These are phyloP conservation scores for Monilinia fructigena DNA, from an alignment of 2,329 filamentous ascomycete genomes.

Conservation along the genomic window DNA sequence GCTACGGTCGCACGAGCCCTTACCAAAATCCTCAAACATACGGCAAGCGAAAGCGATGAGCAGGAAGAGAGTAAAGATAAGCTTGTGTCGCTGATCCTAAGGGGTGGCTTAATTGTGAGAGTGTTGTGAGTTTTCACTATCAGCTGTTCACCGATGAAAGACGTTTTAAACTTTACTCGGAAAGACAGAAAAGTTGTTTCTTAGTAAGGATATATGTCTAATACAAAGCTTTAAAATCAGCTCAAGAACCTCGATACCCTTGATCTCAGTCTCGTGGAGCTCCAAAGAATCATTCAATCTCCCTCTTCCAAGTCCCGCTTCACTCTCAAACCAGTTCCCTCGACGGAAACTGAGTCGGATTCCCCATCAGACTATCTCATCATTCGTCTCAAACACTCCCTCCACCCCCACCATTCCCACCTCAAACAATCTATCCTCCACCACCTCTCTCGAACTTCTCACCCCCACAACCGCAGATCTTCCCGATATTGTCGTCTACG, in stretches of 20 bases:
- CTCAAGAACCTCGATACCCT: conserved; percentile 34
- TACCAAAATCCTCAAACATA: conserved; percentile 45
- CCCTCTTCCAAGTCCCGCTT: conserved; percentile 43
- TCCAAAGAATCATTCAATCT: conserved; percentile 42
- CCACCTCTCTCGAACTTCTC: conserved; percentile 38
- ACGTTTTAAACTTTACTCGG: not conserved
- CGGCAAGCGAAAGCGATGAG: conserved; percentile 41
- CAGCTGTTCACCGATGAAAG: not conserved
- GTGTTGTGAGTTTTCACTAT: conserved; percentile 41
- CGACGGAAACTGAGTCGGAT: conserved; percentile 27
- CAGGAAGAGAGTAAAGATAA: conserved; percentile 43
- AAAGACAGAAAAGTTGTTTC: not conserved
- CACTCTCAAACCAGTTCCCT: conserved; percentile 40
- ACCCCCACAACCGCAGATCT: conserved; percentile 42
- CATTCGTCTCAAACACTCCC: conserved; percentile 40
- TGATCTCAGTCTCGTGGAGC: conserved; percentile 41
- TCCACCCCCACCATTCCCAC: conserved; percentile 26
- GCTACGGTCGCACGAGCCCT: conserved; percentile 45
- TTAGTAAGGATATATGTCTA: conserved; percentile 40
- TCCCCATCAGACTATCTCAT: conserved; percentile 41
- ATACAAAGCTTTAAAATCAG: conserved; percentile 29
- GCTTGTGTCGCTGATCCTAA: conserved; percentile 43
- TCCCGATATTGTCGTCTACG: conserved; percentile 47
- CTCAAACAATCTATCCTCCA: conserved; percentile 25
- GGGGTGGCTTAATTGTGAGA: conserved; percentile 45